Conservation (phyloP, 2,329 filamentous ascomycete genomes). For the Claviceps lovelessii region DNA sequence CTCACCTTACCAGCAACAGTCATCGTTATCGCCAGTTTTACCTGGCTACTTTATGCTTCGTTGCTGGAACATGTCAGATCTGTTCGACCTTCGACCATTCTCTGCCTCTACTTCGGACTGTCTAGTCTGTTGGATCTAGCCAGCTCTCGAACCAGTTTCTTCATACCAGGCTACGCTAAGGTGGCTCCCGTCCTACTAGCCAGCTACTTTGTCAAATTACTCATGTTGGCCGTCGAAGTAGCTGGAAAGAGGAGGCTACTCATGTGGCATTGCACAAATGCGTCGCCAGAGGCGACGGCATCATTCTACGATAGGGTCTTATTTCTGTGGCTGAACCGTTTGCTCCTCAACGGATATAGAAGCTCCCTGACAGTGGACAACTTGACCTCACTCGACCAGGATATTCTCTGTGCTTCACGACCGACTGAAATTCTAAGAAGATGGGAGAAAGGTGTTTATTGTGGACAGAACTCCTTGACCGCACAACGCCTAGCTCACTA, state of each 20-base stretch:
- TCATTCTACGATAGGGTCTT: background rate
- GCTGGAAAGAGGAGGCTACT: background rate
- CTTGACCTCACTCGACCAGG: background rate
- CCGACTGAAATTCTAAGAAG: background rate
- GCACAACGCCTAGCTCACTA: background rate
- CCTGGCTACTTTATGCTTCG: constrained; percentile 11
- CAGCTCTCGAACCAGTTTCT: constrained; percentile 17
- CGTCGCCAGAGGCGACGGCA: background rate
- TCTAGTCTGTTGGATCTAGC: constrained; percentile 20
- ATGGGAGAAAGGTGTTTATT: background rate
- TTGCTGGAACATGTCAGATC: constrained; percentile 19
- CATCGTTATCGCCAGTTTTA: constrained; percentile 8
- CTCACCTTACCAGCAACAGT: constrained; percentile 8
- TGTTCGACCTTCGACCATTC: constrained; percentile 18
- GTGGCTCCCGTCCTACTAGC: constrained; percentile 14
- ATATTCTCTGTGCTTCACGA: background rate
- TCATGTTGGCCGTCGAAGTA: constrained; percentile 12
- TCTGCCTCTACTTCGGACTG: constrained; percentile 17
- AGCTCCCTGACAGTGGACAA: background rate
- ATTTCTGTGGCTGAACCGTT: background rate
- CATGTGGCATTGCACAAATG: background rate
- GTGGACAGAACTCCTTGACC: background rate
- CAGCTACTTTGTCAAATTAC: constrained; percentile 14
- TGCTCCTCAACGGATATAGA: constrained; percentile 1
- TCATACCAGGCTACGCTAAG: constrained; percentile 10